phyloP scores from a whole-genome alignment of 2,329 filamentous ascomycete species.

The Cladosporium sp. region DNA sequence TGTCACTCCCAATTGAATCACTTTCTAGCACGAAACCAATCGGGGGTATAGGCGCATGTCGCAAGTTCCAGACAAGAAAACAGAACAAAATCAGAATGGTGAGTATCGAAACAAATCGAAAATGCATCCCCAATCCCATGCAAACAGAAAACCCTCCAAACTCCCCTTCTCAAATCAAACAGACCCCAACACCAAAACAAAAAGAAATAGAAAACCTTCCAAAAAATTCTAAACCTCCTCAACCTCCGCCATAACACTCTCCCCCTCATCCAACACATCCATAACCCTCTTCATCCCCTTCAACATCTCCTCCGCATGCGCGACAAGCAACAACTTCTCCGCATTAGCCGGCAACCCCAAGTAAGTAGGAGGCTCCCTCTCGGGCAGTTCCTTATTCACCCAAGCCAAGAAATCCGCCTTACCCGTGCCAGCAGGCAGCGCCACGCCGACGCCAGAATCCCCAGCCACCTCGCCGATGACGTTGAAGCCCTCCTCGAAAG shows the following conservation, averaged over 20 bases:
- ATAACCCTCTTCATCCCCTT: conserved; percentile 78
- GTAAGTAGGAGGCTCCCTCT: conserved; percentile 94
- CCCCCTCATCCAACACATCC: conserved; percentile 85
- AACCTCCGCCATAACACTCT: conserved; percentile 65
- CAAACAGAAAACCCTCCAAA: background rate
- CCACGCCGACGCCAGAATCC: conserved; percentile 45
- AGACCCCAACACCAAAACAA: background rate
- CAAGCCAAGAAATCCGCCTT: conserved; percentile 83
- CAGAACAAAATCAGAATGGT: background rate
- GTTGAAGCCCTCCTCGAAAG: conserved; percentile 89
- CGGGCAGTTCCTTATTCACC: conserved; percentile 78
- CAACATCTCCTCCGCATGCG: conserved; percentile 79
- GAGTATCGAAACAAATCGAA: background rate
- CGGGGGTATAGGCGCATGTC: conserved; percentile 10
- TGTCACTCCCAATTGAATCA: background rate
- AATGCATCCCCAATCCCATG: background rate
- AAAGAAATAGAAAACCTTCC: background rate
- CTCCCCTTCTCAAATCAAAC: background rate
- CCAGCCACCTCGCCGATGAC: conserved; percentile 62
- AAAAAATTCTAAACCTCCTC: conserved; percentile 13
- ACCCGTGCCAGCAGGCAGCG: conserved; percentile 73
- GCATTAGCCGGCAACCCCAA: conserved; percentile 90
- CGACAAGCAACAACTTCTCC: conserved; percentile 89
- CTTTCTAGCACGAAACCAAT: conserved; percentile 2
- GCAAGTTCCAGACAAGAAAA: background rate